These are phyloP conservation scores for Hyphodiscus hymeniophilus DNA, from an alignment of 495 filamentous ascomycete genomes.

Conservation along the genomic window DNA sequence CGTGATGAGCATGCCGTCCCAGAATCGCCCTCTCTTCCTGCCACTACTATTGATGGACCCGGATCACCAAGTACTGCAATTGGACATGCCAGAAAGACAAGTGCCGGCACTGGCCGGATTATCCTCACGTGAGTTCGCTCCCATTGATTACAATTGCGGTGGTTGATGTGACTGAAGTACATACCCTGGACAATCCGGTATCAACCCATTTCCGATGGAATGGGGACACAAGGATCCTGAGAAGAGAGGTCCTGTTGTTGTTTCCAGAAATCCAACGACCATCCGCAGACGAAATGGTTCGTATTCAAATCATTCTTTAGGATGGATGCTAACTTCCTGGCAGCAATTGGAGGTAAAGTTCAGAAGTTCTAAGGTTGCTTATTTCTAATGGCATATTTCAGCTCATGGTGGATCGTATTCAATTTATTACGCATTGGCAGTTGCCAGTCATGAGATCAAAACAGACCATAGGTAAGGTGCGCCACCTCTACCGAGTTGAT, in stretches of 20 bases:
- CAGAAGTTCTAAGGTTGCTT: conserved; percentile 1
- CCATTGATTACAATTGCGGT: neutral
- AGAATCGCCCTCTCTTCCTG: conserved; percentile 18
- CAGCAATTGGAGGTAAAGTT: conserved; percentile 36
- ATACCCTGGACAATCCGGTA: conserved; percentile 88
- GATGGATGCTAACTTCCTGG: conserved; percentile 2
- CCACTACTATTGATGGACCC: conserved; percentile 17
- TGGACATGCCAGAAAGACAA: conserved; percentile 12
- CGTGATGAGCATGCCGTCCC: conserved; percentile 17
- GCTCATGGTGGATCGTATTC: conserved; percentile 97
- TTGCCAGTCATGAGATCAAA: conserved; percentile 83
- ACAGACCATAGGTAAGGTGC: conserved; percentile 59
- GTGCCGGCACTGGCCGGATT: conserved; percentile 46
- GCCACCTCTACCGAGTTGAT: too few relatives aligned
- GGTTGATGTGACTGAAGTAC: conserved; percentile 53
- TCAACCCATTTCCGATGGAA: conserved; percentile 79
- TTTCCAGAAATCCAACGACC: conserved; percentile 65
- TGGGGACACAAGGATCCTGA: conserved; percentile 77
- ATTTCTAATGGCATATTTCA: conserved; percentile 12
- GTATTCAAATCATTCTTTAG: conserved; percentile 18
- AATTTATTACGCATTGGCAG: conserved; percentile 89
- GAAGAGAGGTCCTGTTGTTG: conserved; percentile 80
- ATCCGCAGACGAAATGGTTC: conserved; percentile 81
- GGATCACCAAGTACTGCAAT: conserved; percentile 11
- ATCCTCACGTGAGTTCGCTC: conserved; percentile 43